Evolutionary conservation across 1,284 basidiomycete species (phyloP).

Genomic region (Vanrija humicola): DNA sequence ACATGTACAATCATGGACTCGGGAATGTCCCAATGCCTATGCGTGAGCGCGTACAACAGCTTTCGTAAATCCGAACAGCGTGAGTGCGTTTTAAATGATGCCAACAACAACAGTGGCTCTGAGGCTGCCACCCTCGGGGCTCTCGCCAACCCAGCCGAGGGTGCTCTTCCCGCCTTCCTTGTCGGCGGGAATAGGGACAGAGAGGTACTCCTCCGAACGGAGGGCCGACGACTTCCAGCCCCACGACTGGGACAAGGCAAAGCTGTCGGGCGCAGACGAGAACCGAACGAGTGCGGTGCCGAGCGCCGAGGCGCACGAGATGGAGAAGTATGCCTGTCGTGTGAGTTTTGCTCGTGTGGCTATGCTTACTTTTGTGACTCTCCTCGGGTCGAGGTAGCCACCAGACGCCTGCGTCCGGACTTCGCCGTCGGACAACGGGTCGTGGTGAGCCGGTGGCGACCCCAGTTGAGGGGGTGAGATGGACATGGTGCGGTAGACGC

Average conservation of each 20-base stretch:
- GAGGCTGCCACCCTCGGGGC: constrained; percentile 58
- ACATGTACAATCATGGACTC: too few species aligned
- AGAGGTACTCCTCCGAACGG: constrained; percentile 47
- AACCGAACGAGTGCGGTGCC: constrained; percentile 80
- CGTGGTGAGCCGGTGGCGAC: constrained; percentile 4
- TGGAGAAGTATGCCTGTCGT: constrained; percentile 63
- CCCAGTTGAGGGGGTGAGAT: constrained; percentile 9
- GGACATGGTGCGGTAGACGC: constrained; percentile 16
- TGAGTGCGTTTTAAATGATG: constrained; percentile 54
- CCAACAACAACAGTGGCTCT: constrained; percentile 71
- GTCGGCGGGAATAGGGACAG: constrained; percentile 30
- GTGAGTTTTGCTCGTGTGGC: too few species aligned
- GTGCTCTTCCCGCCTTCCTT: constrained; percentile 58
- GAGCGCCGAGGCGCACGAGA: constrained; percentile 74
- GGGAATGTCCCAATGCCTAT: neutral
- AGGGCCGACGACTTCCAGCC: constrained; percentile 53
- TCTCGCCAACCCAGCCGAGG: constrained; percentile 48
- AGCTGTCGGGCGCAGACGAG: constrained; percentile 74
- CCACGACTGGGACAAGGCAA: constrained; percentile 60
- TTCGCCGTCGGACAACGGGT: constrained; percentile 13
- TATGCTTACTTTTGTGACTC: constrained; percentile 40
- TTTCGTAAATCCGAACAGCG: neutral
- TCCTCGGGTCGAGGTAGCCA: constrained; percentile 48
- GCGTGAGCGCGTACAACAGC: neutral
- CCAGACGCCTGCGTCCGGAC: constrained; percentile 1